Base-by-base conservation (phyloP, 2,329 filamentous ascomycete species). In the Pseudogymnoascus pannorum region DNA sequence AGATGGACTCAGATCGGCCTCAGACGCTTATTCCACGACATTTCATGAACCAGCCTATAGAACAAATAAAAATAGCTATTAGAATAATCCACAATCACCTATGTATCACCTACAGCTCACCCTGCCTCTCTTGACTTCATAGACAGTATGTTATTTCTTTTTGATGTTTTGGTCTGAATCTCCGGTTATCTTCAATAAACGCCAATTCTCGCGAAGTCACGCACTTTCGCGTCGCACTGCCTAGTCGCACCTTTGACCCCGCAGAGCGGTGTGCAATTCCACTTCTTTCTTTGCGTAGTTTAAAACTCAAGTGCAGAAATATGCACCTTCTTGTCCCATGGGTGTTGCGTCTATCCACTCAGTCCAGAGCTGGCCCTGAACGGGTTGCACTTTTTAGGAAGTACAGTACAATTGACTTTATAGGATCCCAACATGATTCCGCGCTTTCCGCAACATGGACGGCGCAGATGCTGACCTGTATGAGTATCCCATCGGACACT, bases 181-280 rank as follows among this genome's bases (percentile, higher is more conserved):
- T 14, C 11, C 48, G 48, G 48, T 14, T 54, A 54, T 54, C 48
- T 54, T 54, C 24, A 31, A 33, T 54, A 12, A 54, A 54, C 48
- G 26, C 48, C 2, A 5, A 54, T 54, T 54, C 26, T 54, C 48
- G 48, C 48, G 26, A 18, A 20, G 48, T 54, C 48, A 31, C 48
- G 48, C 48, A 54, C 48, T 54, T 54, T 54, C 48, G 48, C 26
- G 48, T 54, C 48, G 8, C 48, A 31, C 48, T 31, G 26, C 48
- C 9, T 31, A 4, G n/a, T 31, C 26, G 48, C 26, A 6, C 26
- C 48, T 54, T 54, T 54, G 26, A 29, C 48, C 48, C 48, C 26
- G 48, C 48, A 54, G 9, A 31, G 48, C 48, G 48, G 48, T 54
- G 48, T 31, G 26, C 16, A 31, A 31, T 31, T 31, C 48, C 26